Base-by-base conservation (phyloP, 2,329 filamentous ascomycete genomes). In the Talaromyces islandicus region DNA sequence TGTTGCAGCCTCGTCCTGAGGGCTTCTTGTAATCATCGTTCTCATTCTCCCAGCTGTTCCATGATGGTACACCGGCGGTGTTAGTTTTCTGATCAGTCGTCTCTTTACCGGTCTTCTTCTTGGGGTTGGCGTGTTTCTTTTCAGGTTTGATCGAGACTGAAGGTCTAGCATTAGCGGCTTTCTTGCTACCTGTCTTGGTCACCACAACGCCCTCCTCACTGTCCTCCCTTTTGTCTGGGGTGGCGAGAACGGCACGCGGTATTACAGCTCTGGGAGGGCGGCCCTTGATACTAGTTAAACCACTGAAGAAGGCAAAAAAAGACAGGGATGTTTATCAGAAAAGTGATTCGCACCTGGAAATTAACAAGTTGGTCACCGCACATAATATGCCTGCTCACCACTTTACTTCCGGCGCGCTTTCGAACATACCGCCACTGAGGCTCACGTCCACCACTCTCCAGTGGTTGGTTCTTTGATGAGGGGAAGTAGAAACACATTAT, bases 291-390 rank as follows among this genome's bases (percentile, higher is more conserved):
- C 43, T 19, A 11, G 21, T 46, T 7, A 46, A 21, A 4, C 3
- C n/a, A 41, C n/a, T 4, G 38, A 17, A 46, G 9, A 5, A 24
- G 9, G n/a, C 21, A 14, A 4, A 17, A 46, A 24, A 24, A 29
- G 4, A 29, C 25, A n/a, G 48, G 11, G 12, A 52, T 7, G 12
- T 11, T 3, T 24, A 5, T 52, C 27, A 27, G 21, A 11, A 25
- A 51, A 27, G 5, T 14, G 1, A 52, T 14, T 32, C 58, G 38
- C 27, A 57, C 58, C 46, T 7, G 3, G 7, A 3, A 52, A 52
- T 21, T 24, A 53, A 51, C 35, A 27, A 55, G 24, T 11, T 29
- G 30, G 50, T 51, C 17, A 61, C 67, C 51, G 67, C 64, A 53
- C 64, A 61, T 35, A 63, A 56, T 50, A 59, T 59, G 14, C 7